These are phyloP conservation scores for Plasmodium gonderi DNA, from an alignment of 169 alveolate species.

Conservation along the genomic window DNA sequence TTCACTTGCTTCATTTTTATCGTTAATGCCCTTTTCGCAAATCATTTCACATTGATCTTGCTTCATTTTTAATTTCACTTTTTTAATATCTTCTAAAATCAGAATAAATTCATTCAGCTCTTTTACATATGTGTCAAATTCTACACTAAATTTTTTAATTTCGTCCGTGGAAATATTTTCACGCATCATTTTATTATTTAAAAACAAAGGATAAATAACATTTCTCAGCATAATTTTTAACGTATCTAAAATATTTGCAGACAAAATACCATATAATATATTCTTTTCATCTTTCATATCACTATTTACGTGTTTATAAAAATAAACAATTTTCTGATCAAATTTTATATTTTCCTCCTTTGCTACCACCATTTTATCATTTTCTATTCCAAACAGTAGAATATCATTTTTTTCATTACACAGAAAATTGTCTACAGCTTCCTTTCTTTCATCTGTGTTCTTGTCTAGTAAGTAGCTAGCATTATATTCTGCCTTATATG, in stretches of 20 bases:
- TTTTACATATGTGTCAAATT: conserved; percentile 69
- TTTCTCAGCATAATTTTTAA: conserved; percentile 64
- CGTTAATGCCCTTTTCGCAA: conserved; percentile 2
- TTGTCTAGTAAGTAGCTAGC: conserved; percentile 43
- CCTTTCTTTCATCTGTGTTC: conserved; percentile 35
- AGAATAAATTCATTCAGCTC: conserved; percentile 70
- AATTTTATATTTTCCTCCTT: conserved; percentile 74
- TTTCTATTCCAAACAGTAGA: conserved; percentile 39
- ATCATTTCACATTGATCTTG: conserved; percentile 16
- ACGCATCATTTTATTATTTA: conserved; percentile 45
- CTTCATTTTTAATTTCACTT: conserved; percentile 54
- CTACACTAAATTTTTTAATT: conserved; percentile 60
- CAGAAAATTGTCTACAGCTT: conserved; percentile 31
- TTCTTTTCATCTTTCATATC: conserved; percentile 29
- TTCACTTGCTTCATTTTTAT: neutral
- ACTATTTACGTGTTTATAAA: conserved; percentile 31
- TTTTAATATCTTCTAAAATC: conserved; percentile 62
- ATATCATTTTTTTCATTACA: conserved; percentile 36
- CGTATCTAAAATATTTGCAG: conserved; percentile 72
- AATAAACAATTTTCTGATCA: conserved; percentile 68
- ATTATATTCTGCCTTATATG: conserved; percentile 57
- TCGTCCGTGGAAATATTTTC: conserved; percentile 44
- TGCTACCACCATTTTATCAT: conserved; percentile 43
- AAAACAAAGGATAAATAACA: conserved; percentile 49
- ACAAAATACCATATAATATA: conserved; percentile 62